Evolutionary conservation across 345 rosid species (phyloP).

Genomic region (Zanthoxylum bungeanum): DNA sequence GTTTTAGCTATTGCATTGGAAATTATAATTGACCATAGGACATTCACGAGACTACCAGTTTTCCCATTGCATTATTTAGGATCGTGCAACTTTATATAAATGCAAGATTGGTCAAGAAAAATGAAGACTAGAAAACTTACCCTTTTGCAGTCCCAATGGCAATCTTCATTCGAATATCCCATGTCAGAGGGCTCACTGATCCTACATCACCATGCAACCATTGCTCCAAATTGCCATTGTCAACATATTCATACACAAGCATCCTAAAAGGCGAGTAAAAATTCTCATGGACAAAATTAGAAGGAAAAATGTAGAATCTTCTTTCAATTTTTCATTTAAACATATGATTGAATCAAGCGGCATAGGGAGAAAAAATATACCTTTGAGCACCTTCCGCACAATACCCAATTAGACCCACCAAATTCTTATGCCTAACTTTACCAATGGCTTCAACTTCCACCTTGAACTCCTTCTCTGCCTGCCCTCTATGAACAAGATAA

Average conservation of each 20-base stretch:
- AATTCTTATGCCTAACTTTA: conserved; percentile 91
- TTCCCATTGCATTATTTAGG: neutral
- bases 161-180: conserved; percentile 93
- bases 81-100: neutral
- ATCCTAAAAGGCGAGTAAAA: conserved; percentile 46
- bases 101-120: neutral
- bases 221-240: conserved; percentile 95
- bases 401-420: conserved; percentile 89
- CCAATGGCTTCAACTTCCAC: conserved; percentile 97
- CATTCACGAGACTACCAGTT: neutral
- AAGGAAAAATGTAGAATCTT: no score
- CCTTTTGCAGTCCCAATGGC: conserved; percentile 95
- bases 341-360: neutral
- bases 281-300: neutral
- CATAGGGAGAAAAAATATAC: conserved; percentile 26
- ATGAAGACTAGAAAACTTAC: conserved; percentile 25
- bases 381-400: conserved; percentile 84
- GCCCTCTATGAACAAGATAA: conserved; percentile 54
- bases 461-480: conserved; percentile 94
- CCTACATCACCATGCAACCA: conserved; percentile 97
- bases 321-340: neutral
- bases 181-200: conserved; percentile 75
- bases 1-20: neutral
- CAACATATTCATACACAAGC: conserved; percentile 89
- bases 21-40: neutral